Base-by-base conservation (phyloP, 2,329 filamentous ascomycete species). In the Sordariomycetes sp. region DNA sequence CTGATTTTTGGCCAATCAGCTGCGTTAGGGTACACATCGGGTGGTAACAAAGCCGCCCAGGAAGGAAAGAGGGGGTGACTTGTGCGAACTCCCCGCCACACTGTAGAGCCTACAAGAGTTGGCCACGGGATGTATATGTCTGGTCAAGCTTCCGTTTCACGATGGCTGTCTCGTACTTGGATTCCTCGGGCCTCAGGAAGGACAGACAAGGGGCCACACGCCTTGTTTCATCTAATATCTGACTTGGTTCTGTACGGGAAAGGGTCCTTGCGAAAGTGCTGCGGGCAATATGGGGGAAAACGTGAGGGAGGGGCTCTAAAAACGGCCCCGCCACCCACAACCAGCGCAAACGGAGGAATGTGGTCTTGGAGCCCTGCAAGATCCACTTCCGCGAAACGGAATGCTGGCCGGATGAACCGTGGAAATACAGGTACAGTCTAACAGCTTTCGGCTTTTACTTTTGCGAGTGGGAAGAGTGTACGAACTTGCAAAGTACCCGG, bases 1-100 rank as follows among this genome's bases (percentile, higher is more conserved):
- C 13, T 42, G n/a, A 22, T n/a, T 17, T 7, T 17, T 25, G 34
- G 51, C 55, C 55, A 57, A 57, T 57, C 50, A 57, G 51, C 48
- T 35, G 22, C 13, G 36, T 57, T 57, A 57, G 55, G 55, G 55
- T 57, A 50, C 45, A 24, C 20, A 24, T 22, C 45, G 20, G 45
- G 45, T 50, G 45, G 45, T 22, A 22, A 20, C 8, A 10, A 22
- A 50, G 45, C 12, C 17, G 45, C 28, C 25, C 25, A 50, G 22
- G 42, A 22, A 34, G 8, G 45, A 51, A 56, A 50, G 54, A 51
- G 42, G 54, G 54, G 54, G 39, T n/a, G 10, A 17, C 15, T 45
- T 7, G 50, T 56, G 54, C n/a, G 34, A 56, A 52, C 32, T 35
- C n/a, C 25, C 20, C 17, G 20, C 25, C 32, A 24, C 39, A 34